Evolutionary conservation across 1,284 basidiomycete species (phyloP).

Genomic region (Irpex rosettiformis): DNA sequence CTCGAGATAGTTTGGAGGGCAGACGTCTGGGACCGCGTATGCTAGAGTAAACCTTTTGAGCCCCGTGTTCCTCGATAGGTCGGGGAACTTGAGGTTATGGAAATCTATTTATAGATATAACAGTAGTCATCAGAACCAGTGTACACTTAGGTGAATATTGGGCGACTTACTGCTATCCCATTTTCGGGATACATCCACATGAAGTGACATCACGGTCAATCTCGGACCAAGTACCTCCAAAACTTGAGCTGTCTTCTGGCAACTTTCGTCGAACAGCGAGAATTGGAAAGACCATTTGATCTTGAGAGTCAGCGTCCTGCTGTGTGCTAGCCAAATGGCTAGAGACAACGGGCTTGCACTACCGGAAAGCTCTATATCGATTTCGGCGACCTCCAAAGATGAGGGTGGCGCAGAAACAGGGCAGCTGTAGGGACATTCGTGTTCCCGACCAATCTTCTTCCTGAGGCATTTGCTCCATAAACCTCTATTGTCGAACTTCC

Average conservation of each 20-base stretch:
- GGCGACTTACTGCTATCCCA: not conserved
- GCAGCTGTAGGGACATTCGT: not conserved
- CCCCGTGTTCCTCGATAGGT: not conserved
- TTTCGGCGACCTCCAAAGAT: not conserved
- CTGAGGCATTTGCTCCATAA: not conserved
- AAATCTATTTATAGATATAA: not conserved
- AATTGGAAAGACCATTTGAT: not conserved
- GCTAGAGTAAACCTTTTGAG: not conserved
- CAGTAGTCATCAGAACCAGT: not conserved
- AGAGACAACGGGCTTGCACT: not conserved
- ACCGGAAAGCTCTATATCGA: not conserved
- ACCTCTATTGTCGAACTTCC: not conserved
- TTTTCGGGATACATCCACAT: not conserved
- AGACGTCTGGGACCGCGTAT: not conserved
- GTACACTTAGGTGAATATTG: not conserved
- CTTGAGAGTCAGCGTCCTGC: not conserved
- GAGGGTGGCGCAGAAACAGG: not conserved
- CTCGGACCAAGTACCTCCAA: not conserved
- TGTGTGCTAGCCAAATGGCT: not conserved
- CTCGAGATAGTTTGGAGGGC: not conserved
- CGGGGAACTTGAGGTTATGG: not conserved
- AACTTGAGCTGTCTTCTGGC: not conserved
- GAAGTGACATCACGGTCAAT: not conserved
- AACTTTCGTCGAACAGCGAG: not conserved
- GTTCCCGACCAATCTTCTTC: not conserved